These are phyloP conservation scores for Stephania yunnanensis DNA, from an alignment of 164 flowering plant species.

Conservation along the genomic window DNA sequence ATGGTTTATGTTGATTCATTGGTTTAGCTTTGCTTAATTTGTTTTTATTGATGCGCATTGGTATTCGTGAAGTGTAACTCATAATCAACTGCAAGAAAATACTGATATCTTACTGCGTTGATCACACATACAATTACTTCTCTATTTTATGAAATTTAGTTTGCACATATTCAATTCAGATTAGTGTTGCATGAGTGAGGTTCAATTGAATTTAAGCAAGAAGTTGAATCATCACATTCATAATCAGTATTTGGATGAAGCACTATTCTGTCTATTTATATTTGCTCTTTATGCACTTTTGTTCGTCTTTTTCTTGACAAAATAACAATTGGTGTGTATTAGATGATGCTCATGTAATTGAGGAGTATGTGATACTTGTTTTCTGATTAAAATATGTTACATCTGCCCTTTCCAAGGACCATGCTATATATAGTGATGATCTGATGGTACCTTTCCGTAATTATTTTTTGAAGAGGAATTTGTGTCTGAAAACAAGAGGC, in stretches of 20 bases:
- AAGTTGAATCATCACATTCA: neutral
- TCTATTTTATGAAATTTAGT: no score
- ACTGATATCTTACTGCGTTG: neutral
- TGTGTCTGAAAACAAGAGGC: slow-evolving; percentile 60
- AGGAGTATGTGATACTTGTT: neutral
- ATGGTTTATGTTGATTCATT: slow-evolving; percentile 3
- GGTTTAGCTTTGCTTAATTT: neutral
- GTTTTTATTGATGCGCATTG: neutral
- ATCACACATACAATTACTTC: neutral
- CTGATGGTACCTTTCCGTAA: slow-evolving; percentile 7
- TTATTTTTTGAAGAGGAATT: slow-evolving; percentile 45
- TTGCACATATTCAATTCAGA: neutral
- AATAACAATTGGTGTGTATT: neutral
- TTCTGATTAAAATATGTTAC: neutral
- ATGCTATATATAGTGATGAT: neutral
- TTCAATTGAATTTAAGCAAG: neutral
- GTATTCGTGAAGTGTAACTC: neutral
- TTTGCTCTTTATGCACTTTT: neutral
- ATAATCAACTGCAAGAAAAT: neutral
- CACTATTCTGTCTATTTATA: neutral
- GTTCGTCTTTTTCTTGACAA: no score
- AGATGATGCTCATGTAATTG: neutral
- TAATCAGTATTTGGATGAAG: neutral
- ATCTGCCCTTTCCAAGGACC: neutral
- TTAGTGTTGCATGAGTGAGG: neutral